Evolutionary conservation across 805 yeast genomes (phyloP), one percentile per base, ranked within the genome.

Genomic region (Myxozyma melibiosi): DNA sequence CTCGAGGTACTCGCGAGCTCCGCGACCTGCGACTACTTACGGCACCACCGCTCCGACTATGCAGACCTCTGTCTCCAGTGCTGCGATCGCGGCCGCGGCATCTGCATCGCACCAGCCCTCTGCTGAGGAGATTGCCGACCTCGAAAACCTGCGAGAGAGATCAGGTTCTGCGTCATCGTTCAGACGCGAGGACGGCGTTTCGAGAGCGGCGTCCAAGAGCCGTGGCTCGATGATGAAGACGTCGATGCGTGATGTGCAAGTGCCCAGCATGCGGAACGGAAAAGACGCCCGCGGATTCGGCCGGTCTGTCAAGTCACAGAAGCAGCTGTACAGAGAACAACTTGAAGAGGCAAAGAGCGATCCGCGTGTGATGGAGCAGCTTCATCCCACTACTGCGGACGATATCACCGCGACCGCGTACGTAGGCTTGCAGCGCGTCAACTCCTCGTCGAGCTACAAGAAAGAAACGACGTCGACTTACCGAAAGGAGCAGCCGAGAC

Each of bases 391-490:
- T 45, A 31, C 27, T 1, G 45, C 37, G 18, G 22, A 45, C 7
- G 49, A 45, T 5, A 20, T n/a, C 27, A 22, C 34, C 27, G 20
- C 39, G 8, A 24, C 49, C 34, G 22, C 28, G 18, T 16, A 33
- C 16, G 39, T 18, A 4, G 22, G 14, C 24, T 11, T 55, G 20
- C 35, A 31, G 42, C 46, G 58, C 25, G 37, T 55, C 8, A 30
- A 39, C 37, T 49, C 58, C 6, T 47, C 16, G 18, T 55, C 58
- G 13, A 49, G 55, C 18, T 55, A 44, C 48, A 27, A 45, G 34
- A 50, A 43, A 34, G 58, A 49, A 40, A 44, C 30, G 14, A 8
- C 34, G n/a, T n/a, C 51, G 20, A 16, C 31, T 37, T 22, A n/a
- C 16, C 34, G 22, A 2, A 25, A 24, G 16, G 42, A 35, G 33